These are phyloP conservation scores for Fusarium sp. DNA, from an alignment of 2,329 filamentous ascomycete species.

Conservation along the genomic window DNA sequence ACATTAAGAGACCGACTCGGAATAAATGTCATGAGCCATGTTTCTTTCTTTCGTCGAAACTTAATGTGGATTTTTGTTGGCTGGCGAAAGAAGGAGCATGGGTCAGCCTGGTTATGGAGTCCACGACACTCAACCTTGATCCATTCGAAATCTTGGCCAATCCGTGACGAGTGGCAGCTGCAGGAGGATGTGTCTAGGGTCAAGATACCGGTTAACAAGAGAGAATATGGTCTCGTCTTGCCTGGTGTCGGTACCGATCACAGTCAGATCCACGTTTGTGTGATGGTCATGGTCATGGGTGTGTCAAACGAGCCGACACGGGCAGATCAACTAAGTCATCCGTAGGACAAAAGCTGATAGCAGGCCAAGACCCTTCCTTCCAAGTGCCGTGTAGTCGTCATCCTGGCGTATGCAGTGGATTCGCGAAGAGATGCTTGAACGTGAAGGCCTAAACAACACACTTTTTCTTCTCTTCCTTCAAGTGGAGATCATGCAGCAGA, in stretches of 20 bases:
- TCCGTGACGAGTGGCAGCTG: not conserved
- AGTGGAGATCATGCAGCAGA: conserved; percentile 7
- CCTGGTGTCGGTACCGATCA: not conserved
- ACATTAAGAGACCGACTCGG: not conserved
- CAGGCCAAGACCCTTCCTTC: conserved; percentile 10
- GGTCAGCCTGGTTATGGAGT: conserved; percentile 20
- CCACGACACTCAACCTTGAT: conserved; percentile 14
- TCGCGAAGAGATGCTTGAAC: conserved; percentile 1
- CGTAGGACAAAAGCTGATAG: not conserved
- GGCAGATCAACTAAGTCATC: not conserved
- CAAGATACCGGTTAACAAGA: not conserved
- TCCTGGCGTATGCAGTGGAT: not conserved
- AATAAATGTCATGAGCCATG: conserved; percentile 14
- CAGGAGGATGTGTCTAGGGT: not conserved
- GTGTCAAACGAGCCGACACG: not conserved
- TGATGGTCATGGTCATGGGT: conserved; percentile 5
- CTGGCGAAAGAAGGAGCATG: conserved; percentile 16
- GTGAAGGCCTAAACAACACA: conserved; percentile 2
- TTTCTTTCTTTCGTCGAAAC: conserved; percentile 21
- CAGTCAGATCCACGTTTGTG: not conserved
- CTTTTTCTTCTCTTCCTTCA: conserved; percentile 8
- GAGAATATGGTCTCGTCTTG: not conserved
- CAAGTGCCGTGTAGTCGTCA: not conserved
- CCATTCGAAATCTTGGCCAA: conserved; percentile 11
- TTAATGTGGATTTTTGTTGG: conserved; percentile 23